Base-by-base conservation (phyloP, 2,329 filamentous ascomycete species). In the Xylaria sp. region DNA sequence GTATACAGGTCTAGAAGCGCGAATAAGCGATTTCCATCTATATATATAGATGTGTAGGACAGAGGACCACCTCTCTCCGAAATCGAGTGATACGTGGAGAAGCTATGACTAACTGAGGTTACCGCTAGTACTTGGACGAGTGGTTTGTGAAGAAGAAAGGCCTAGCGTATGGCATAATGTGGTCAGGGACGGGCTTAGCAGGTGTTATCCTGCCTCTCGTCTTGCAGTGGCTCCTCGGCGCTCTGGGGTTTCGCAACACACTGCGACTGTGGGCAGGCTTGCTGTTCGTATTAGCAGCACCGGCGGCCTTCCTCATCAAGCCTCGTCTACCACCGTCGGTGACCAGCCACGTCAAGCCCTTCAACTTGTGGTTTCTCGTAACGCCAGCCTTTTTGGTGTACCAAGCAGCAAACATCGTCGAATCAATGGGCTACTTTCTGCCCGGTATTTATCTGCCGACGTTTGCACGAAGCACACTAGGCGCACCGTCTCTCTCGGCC, bases 121-220 rank as follows among this genome's bases (percentile, higher is more conserved):
- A 18, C 29, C 5, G 40, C 55, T 66, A 77, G 40, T 89, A 88
- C 77, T 80, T 90, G 71, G 86, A 90, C 69, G 86, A 90, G 75
- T 91, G 88, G 87, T 91, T 90, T 75, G 82, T 87, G 25, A 81
- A 80, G 50, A 83, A 84, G 51, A 88, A 88, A 60, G 87, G 88
- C 0, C 78, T 90, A 40, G 88, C 88, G 1, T 88, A 87, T 72
- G 90, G 90, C n/a, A 84, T 89, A 60, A 88, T 91, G 84, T 90
- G 86, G 84, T 85, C 84, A 12, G 83, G 85, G 2, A 85, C 85
- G 0, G 84, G 86, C 0, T 75, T 86, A 6, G 84, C 83, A 0
- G 87, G 86, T 47, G 82, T 87, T 42, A 74, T 83, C 0, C 74
- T 88, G 5, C 86, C 86, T 16, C 81, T 90, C 50, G 71, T 90